Base-by-base conservation (phyloP, 2,329 filamentous ascomycete species). In the Cytospora piceae region DNA sequence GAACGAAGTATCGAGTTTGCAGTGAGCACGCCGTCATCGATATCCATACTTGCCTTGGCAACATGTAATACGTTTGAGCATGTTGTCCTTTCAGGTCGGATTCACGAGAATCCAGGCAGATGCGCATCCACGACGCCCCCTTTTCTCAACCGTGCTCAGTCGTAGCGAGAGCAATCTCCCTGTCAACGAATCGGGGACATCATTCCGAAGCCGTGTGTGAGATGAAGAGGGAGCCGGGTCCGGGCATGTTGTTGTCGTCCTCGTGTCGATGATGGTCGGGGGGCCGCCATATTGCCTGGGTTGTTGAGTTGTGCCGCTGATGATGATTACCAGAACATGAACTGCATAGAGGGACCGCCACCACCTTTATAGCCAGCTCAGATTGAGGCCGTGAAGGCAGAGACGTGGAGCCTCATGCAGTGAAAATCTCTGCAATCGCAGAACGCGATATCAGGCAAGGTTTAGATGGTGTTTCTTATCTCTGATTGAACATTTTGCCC, bases 351-450 rank as follows among this genome's bases (percentile, higher is more conserved):
- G n/a, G 54, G 61, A n/a, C 39, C 29, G 17, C 29, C 29, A 29
- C 22, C 31, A 51, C 51, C 61, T 63, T 63, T 63, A 63, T 63
- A 63, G 39, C 9, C 32, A 20, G n/a, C 22, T 6, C 14, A 42
- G n/a, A n/a, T 56, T 34, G 54, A 51, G 15, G 22, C n/a, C 53
- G 31, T 57, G 20, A 49, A 51, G 56, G 37, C 31, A 29, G 12
- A 57, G 53, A 55, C 56, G 61, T 54, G 56, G 61, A 57, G 29
- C 14, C 56, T 37, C n/a, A 24, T 51, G 53, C 61, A 57, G 53
- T 24, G 29, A 46, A 51, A 57, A 56, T 56, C 24, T 51, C 51
- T 57, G 61, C 61, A 57, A 39, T 22, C n/a, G 53, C 42, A 51
- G 61, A 51, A 63, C 53, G 42, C 53, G n/a, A 34, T 37, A 20